Evolutionary conservation across 1,284 basidiomycete genomes (phyloP).

Genomic region (Boletus semigastroideus): DNA sequence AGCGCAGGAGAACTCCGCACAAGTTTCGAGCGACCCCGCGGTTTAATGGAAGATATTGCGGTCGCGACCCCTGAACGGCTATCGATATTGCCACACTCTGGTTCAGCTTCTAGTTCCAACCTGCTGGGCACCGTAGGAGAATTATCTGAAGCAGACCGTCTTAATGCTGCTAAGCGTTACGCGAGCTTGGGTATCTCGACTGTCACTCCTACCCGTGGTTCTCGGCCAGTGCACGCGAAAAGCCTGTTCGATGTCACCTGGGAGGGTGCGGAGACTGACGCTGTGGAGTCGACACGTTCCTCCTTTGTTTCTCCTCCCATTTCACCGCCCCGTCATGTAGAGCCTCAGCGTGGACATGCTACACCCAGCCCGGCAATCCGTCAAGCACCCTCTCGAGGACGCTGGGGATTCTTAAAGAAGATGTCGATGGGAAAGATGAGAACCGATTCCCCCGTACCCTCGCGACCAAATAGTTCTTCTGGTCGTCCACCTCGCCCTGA

Average conservation of each 20-base stretch:
- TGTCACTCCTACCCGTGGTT: slow-evolving; percentile 34
- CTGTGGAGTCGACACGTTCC: slow-evolving; percentile 19
- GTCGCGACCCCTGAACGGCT: slow-evolving; percentile 35
- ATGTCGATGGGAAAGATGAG: slow-evolving; percentile 93
- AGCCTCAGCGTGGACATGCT: slow-evolving; percentile 13
- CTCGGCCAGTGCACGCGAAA: slow-evolving; percentile 48
- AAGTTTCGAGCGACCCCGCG: slow-evolving; percentile 35
- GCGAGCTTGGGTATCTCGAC: slow-evolving; percentile 62
- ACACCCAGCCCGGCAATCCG: slow-evolving; percentile 28
- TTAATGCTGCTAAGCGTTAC: slow-evolving; percentile 52
- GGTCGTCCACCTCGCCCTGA: slow-evolving; percentile 25
- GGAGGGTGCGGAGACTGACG: slow-evolving; percentile 22
- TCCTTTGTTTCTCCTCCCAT: slow-evolving; percentile 29
- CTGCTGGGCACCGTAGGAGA: slow-evolving; percentile 42
- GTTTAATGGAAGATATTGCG: slow-evolving; percentile 15
- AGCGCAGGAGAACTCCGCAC: slow-evolving; percentile 78
- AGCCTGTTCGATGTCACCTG: slow-evolving; percentile 45
- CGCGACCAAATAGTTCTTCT: slow-evolving; percentile 21
- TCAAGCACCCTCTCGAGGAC: slow-evolving; percentile 39
- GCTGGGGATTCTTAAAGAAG: slow-evolving; percentile 94
- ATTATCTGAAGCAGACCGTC: slow-evolving; percentile 35
- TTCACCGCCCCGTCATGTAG: slow-evolving; percentile 30
- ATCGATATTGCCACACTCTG: slow-evolving; percentile 49
- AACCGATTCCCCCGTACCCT: slow-evolving; percentile 45
- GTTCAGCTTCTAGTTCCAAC: slow-evolving; percentile 64